Evolutionary conservation across 225 moss, liverwort and hornwort genomes (phyloP).

Genomic region (Bryum argenteum): DNA sequence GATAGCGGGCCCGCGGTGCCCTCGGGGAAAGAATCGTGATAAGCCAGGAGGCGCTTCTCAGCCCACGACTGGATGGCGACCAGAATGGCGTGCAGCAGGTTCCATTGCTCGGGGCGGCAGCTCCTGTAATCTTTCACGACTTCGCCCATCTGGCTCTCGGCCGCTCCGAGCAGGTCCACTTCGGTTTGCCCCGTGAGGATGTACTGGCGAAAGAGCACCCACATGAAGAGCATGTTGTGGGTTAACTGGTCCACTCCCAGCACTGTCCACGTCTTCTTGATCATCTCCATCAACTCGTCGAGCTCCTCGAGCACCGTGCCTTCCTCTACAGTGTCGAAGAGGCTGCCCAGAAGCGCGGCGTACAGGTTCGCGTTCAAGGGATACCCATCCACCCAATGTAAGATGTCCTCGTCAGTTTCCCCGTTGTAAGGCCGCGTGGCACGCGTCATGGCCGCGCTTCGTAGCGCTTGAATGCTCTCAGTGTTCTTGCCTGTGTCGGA

Average conservation of each 20-base stretch:
- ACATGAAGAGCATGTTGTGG: constrained; percentile 84
- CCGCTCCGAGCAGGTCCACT: constrained; percentile 62
- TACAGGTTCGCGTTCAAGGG: constrained; percentile 82
- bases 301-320: constrained; percentile 70
- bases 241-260: constrained; percentile 68
- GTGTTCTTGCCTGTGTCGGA: constrained; percentile 73
- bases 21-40: constrained; percentile 75
- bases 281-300: constrained; percentile 77
- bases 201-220: constrained; percentile 85
- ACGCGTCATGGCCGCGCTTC: constrained; percentile 75
- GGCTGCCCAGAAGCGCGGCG: constrained; percentile 53
- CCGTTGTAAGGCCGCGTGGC: constrained; percentile 64
- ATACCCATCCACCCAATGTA: constrained; percentile 94
- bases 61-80: constrained; percentile 70
- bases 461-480: constrained; percentile 75
- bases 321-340: constrained; percentile 75
- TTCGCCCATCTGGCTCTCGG: constrained; percentile 71
- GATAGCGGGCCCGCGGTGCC: constrained; percentile 47
- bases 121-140: constrained; percentile 50
- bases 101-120: constrained; percentile 52
- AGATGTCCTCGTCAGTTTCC: constrained; percentile 53
- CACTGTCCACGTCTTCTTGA: constrained; percentile 83
- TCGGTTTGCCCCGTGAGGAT: constrained; percentile 67
- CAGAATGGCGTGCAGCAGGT: constrained; percentile 58
- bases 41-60: constrained; percentile 72